A percentile compares a stretch with the other conserved stretches of the same genome.
These are phyloP conservation scores for Calvatia gigantea DNA, from an alignment of 768 basidiomycete species.

Conservation along the genomic window DNA sequence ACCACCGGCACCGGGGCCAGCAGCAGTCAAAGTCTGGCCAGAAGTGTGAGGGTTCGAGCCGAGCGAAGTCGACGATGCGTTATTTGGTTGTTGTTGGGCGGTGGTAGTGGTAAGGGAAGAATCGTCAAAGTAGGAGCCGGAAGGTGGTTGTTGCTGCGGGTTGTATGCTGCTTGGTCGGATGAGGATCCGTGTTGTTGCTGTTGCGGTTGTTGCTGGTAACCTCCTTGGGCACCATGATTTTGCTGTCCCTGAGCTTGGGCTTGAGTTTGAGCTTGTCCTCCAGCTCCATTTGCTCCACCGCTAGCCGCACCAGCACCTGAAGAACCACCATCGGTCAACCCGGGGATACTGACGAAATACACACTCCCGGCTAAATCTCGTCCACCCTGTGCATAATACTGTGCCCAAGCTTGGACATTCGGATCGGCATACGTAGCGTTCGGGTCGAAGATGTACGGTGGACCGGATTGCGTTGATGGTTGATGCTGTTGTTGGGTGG, in stretches of 20 bases:
- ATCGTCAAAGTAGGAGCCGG: background rate
- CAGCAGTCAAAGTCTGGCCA: background rate
- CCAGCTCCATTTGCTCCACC: constrained; percentile 13
- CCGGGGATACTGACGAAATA: constrained; percentile 82
- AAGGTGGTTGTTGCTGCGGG: constrained; percentile 7
- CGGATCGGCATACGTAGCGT: constrained; percentile 65
- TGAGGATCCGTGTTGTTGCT: background rate
- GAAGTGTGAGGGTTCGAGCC: background rate
- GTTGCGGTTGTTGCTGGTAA: constrained; percentile 16
- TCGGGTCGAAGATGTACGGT: constrained; percentile 61
- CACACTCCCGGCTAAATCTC: constrained; percentile 68
- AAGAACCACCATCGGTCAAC: constrained; percentile 43
- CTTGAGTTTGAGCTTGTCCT: constrained; percentile 12
- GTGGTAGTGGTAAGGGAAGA: background rate
- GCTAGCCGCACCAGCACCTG: constrained; percentile 13
- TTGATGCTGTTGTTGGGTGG: constrained; percentile 16
- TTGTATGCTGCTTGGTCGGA: constrained; percentile 1
- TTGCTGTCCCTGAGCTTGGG: constrained; percentile 11
- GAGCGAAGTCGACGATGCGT: constrained; percentile 5
- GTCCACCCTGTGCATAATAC: constrained; percentile 81
- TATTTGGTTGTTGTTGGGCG: constrained; percentile 15
- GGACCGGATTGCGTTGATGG: constrained; percentile 31
- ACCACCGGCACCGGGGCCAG: constrained; percentile 11
- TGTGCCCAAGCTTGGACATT: constrained; percentile 86
- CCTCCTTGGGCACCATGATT: constrained; percentile 16